phyloP scores from a whole-genome alignment of 805 yeast genomes.

The Candida suzukii region DNA sequence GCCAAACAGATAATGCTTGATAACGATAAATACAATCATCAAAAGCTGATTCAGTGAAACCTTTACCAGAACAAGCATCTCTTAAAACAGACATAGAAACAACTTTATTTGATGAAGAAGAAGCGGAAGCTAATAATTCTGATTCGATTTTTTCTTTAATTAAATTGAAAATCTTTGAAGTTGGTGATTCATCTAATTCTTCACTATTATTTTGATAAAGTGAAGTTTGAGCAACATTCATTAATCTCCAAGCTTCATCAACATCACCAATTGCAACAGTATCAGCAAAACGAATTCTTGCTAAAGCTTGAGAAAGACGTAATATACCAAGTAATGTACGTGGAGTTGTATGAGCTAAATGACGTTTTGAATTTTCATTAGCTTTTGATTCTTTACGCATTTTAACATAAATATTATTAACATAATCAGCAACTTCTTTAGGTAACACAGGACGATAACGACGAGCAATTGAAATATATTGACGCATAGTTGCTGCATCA shows the following conservation, averaged over 20 bases:
- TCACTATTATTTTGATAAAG: slow-evolving; percentile 49
- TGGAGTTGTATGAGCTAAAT: slow-evolving; percentile 91
- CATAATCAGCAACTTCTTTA: slow-evolving; percentile 76
- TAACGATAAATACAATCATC: slow-evolving; percentile 72
- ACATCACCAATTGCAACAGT: slow-evolving; percentile 73
- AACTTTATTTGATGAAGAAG: slow-evolving; percentile 26
- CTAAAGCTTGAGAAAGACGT: slow-evolving; percentile 91
- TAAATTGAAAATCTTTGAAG: slow-evolving; percentile 65
- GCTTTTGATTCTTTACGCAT: slow-evolving; percentile 87
- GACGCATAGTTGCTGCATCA: slow-evolving; percentile 75
- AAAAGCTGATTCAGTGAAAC: slow-evolving; percentile 76
- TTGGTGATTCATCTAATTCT: slow-evolving; percentile 54
- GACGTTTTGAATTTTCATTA: slow-evolving; percentile 66
- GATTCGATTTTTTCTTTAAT: slow-evolving; percentile 39
- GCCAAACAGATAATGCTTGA: slow-evolving; percentile 67
- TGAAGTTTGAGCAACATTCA: slow-evolving; percentile 82
- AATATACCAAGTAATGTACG: slow-evolving; percentile 87
- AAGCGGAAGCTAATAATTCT: slow-evolving; percentile 15
- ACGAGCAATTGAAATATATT: slow-evolving; percentile 81
- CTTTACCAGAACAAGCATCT: slow-evolving; percentile 66
- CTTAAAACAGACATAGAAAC: slow-evolving; percentile 43
- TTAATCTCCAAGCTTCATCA: slow-evolving; percentile 88
- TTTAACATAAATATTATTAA: slow-evolving; percentile 78
- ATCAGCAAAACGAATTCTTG: slow-evolving; percentile 77
- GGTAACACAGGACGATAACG: slow-evolving; percentile 80